Base-by-base conservation (phyloP, 2,329 filamentous ascomycete genomes). In the Sclerotiophoma versabilis region DNA sequence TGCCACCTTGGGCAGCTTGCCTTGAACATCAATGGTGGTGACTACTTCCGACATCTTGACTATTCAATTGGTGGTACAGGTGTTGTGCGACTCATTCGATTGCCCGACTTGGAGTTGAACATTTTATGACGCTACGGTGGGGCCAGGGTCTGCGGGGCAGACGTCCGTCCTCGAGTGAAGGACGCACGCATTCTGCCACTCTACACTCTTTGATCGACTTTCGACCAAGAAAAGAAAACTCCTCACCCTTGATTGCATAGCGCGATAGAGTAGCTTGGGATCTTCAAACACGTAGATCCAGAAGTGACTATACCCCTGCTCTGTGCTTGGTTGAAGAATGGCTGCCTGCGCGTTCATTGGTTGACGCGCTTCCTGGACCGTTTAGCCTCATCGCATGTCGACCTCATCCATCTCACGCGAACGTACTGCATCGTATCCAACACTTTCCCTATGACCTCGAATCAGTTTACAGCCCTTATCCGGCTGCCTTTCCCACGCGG, bases 401-500 rank as follows among this genome's bases (percentile, higher is more conserved):
- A 52, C 55, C 54, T 42, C 60, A 51, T 26, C 39, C 49, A 47
- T 46, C 36, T 41, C 39, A 34, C 41, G 39, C 23, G 27, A 12
- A 23, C 33, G 23, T 27, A 15, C 11, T 33, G 6, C 44, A 41
- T 46, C 42, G 6, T n/a, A 11, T 39, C 27, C 22, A n/a, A 44
- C 34, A 43, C 30, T 29, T 15, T 23, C 33, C 17, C 20, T 15
- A 74, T 74, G 71, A 57, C 68, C 34, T 54, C 59, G 2, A 57
- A 65, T 15, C 79, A 80, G 48, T 84, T 77, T 73, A 96, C 91
- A 12, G 87, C 96, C 55, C 91, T 96, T 68, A 85, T 99, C 60
- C 85, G 93, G 59, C 84, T 98, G n/a, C 95, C 95, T 20, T 96
- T 96, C 69, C 85, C 89, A 29, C 85, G 95, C 51, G 89, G 90